Evolutionary conservation across 2,329 filamentous ascomycete genomes (phyloP).

Genomic region (Diaporthe ampelina): DNA sequence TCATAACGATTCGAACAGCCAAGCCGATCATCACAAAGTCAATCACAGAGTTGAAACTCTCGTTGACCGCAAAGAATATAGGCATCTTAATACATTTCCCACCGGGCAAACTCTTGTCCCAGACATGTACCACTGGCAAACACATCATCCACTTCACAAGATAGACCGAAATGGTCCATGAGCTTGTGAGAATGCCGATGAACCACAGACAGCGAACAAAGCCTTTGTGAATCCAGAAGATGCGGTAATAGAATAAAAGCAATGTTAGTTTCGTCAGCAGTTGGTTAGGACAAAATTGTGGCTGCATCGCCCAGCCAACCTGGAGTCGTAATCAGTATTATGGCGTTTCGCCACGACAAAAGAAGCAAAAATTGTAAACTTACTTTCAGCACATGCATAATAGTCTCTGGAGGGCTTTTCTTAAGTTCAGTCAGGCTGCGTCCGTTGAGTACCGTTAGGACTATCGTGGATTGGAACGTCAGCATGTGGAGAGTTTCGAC

Average conservation of each 20-base stretch:
- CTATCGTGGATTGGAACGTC: neutral
- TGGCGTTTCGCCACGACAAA: neutral
- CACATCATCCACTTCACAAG: conserved; percentile 1
- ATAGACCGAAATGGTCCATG: neutral
- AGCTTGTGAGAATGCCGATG: neutral
- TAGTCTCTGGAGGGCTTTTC: neutral
- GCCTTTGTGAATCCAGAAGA: neutral
- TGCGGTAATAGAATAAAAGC: neutral
- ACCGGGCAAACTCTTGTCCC: neutral
- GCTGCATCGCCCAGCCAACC: neutral
- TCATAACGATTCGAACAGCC: neutral
- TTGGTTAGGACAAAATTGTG: conserved; percentile 1
- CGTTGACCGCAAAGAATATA: neutral
- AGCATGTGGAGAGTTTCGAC: neutral
- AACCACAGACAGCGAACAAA: neutral
- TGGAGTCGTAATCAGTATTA: neutral
- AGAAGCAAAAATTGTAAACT: neutral
- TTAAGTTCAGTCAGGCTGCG: neutral
- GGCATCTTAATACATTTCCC: neutral
- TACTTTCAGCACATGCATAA: neutral
- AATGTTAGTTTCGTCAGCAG: neutral
- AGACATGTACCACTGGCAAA: neutral
- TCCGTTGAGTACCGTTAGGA: neutral
- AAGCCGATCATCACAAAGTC: neutral
- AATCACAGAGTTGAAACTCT: neutral